These are phyloP conservation scores for Coemansia sp. DNA, from an alignment of 192 early-diverging fungal genomes.

Conservation along the genomic window DNA sequence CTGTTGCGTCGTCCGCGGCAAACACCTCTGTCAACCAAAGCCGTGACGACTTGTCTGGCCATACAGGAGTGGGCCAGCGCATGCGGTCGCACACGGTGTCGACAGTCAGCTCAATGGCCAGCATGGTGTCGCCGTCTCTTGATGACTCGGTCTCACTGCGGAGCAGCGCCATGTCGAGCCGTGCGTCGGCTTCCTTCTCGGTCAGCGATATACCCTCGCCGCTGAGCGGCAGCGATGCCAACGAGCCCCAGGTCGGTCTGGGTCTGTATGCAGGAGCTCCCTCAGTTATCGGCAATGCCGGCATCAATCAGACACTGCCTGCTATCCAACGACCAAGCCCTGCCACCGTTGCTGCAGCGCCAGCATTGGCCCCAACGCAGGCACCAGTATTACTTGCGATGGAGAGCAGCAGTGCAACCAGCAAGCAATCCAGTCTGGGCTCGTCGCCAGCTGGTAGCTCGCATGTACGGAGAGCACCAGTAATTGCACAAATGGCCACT, in stretches of 20 bases:
- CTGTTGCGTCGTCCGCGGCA: neutral
- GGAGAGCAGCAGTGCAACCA: no score
- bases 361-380: no score
- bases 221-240: neutral
- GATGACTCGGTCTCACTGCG: conserved; percentile 10
- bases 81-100: conserved; percentile 6
- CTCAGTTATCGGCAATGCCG: conserved; percentile 19
- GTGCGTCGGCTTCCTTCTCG: conserved; percentile 9
- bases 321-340: no score
- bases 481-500: neutral
- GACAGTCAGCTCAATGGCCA: conserved; percentile 15
- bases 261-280: conserved; percentile 14
- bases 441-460: neutral
- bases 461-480: conserved; percentile 24
- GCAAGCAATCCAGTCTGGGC: neutral
- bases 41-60: neutral
- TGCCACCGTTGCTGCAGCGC: no score
- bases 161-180: neutral
- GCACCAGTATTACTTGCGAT: no score
- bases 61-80: neutral
- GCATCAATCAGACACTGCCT: conserved; percentile 11
- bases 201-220: conserved; percentile 15
- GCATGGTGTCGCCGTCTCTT: conserved; percentile 9
- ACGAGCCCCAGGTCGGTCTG: neutral
- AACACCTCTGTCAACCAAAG: no score